A percentile compares a stretch with the other conserved stretches of the same genome.
Conservation (phyloP, 306 rosid species). For the Inga leiocalycina region DNA sequence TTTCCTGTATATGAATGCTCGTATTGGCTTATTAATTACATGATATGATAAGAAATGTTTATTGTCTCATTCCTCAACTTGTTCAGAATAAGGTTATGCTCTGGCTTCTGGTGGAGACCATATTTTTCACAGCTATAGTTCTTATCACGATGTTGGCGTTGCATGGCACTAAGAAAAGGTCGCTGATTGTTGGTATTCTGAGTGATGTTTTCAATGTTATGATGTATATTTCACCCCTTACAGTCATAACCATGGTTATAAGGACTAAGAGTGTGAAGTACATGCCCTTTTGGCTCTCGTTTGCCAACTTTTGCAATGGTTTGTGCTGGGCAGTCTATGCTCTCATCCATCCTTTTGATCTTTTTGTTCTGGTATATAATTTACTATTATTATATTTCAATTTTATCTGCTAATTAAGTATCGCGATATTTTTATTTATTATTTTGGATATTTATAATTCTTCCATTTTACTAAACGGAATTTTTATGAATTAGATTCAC, state of each 20-base stretch:
- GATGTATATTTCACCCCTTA: slow-evolving; percentile 79
- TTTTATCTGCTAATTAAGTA: background rate
- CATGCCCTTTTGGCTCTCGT: slow-evolving; percentile 81
- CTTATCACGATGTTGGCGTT: slow-evolving; percentile 42
- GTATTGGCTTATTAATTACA: background rate
- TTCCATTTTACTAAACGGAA: no score
- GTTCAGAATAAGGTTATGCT: slow-evolving; percentile 50
- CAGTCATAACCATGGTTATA: slow-evolving; percentile 61
- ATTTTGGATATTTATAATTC: no score
- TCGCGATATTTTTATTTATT: no score
- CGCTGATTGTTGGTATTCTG: slow-evolving; percentile 65
- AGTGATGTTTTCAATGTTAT: slow-evolving; percentile 68
- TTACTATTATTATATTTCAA: background rate
- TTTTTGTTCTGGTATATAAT: slow-evolving; percentile 58
- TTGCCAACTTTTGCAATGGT: slow-evolving; percentile 73
- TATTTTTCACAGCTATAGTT: slow-evolving; percentile 46
- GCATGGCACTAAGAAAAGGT: slow-evolving; percentile 46
- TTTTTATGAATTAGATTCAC: no score
- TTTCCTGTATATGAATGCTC: background rate
- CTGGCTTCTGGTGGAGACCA: slow-evolving; percentile 26
- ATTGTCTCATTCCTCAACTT: background rate
- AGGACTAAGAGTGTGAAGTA: slow-evolving; percentile 71
- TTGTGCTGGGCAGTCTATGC: slow-evolving; percentile 73
- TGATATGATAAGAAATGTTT: background rate
- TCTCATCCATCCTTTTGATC: slow-evolving; percentile 65